phyloP scores from a whole-genome alignment of 2,329 filamentous ascomycete genomes.

The Talaromyces sp. region DNA sequence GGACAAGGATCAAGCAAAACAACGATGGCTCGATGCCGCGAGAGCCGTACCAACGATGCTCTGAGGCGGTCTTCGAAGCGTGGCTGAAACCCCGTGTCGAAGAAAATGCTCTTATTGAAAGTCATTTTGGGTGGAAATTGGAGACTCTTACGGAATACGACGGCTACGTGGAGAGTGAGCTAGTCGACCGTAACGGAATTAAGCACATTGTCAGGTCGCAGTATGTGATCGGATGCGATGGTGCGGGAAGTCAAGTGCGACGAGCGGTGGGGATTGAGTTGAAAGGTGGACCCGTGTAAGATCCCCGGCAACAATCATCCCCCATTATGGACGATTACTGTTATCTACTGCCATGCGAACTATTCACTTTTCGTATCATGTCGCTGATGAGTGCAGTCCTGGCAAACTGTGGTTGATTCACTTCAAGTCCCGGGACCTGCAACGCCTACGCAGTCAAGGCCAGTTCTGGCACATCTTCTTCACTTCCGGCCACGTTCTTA shows the following conservation, averaged over 20 bases:
- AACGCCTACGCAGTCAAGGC: slow-evolving; percentile 24
- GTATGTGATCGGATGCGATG: slow-evolving; percentile 32
- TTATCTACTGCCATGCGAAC: neutral
- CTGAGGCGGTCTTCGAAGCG: slow-evolving; percentile 33
- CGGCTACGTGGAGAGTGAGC: neutral
- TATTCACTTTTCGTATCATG: too few species aligned
- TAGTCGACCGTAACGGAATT: neutral
- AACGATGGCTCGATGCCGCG: slow-evolving; percentile 34
- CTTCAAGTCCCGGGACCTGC: slow-evolving; percentile 32
- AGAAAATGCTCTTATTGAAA: slow-evolving; percentile 10
- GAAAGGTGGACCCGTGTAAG: slow-evolving; percentile 10
- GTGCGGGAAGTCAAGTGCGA: slow-evolving; percentile 26
- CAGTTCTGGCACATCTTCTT: slow-evolving; percentile 35
- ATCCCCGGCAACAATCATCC: too few species aligned
- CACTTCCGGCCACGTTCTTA: slow-evolving; percentile 25
- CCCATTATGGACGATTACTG: slow-evolving; percentile 21
- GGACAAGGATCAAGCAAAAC: slow-evolving; percentile 4
- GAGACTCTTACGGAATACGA: neutral
- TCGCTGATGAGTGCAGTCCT: too few species aligned
- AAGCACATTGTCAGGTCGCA: slow-evolving; percentile 20
- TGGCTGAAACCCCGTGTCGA: slow-evolving; percentile 31
- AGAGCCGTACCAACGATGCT: slow-evolving; percentile 34
- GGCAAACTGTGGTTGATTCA: slow-evolving; percentile 26
- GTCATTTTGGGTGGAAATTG: neutral
- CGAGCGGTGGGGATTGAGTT: slow-evolving; percentile 24